Percentiles rank a stretch among this genome's conserved stretches.
phyloP scores from a whole-genome alignment of 495 filamentous ascomycete genomes.

The Hypoxylon trugodes region DNA sequence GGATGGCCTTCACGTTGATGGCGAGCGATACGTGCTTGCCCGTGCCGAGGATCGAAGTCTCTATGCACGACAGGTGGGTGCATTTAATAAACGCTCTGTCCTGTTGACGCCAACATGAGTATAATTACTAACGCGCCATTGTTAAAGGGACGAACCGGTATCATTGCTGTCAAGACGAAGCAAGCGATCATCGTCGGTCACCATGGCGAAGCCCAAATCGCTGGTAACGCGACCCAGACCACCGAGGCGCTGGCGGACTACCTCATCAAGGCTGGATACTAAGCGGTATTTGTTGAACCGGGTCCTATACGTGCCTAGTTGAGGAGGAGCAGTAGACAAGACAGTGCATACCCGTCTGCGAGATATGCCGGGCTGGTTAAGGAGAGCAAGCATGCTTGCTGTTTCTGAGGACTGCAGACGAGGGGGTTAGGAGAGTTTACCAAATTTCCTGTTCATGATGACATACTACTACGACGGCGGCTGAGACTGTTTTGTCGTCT shows the following conservation, averaged over 20 bases:
- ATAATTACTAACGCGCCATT: slow-evolving; percentile 9
- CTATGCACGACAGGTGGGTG: slow-evolving; percentile 83
- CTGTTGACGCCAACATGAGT: background rate
- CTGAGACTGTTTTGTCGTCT: slow-evolving; percentile 26
- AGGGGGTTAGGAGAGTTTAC: slow-evolving; percentile 21
- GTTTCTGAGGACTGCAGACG: slow-evolving; percentile 24
- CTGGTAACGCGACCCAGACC: slow-evolving; percentile 69
- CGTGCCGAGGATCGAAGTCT: slow-evolving; percentile 78
- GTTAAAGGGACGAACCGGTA: slow-evolving; percentile 80
- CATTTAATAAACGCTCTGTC: background rate
- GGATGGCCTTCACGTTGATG: slow-evolving; percentile 74
- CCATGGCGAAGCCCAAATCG: slow-evolving; percentile 74
- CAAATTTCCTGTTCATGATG: slow-evolving; percentile 32
- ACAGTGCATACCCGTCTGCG: background rate
- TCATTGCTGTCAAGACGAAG: slow-evolving; percentile 80
- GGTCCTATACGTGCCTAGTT: background rate
- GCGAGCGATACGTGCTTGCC: slow-evolving; percentile 74
- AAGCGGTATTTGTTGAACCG: slow-evolving; percentile 34
- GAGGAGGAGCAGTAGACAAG: slow-evolving; percentile 8
- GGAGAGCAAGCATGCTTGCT: slow-evolving; percentile 17
- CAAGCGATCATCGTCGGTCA: slow-evolving; percentile 88
- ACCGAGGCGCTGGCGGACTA: slow-evolving; percentile 80
- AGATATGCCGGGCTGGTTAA: slow-evolving; percentile 13
- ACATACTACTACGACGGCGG: slow-evolving; percentile 16
- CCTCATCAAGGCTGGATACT: slow-evolving; percentile 75